A percentile compares a stretch with the other conserved stretches of the same genome.
These are phyloP conservation scores for Starmera dryadoides DNA, from an alignment of 805 yeast species.

Conservation along the genomic window DNA sequence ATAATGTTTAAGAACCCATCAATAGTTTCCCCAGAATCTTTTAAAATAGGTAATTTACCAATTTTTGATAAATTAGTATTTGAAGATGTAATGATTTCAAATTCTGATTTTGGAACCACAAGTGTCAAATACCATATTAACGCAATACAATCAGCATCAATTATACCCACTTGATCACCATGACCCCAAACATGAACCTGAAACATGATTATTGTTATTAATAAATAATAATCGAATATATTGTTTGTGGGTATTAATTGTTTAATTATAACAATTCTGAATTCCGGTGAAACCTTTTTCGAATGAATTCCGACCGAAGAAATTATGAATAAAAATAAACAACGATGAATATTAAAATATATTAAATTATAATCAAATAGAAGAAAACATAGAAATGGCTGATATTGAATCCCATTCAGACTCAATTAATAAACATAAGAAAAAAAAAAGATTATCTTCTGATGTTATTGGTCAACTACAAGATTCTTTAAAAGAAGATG, in stretches of 20 bases:
- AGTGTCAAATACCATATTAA: constrained; percentile 32
- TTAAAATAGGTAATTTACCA: constrained; percentile 43
- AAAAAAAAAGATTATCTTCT: constrained; percentile 17
- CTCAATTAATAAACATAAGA: constrained; percentile 1
- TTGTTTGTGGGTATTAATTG: no score
- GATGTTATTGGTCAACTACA: constrained; percentile 56
- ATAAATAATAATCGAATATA: no score
- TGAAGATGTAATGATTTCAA: constrained; percentile 44
- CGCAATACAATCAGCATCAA: constrained; percentile 48
- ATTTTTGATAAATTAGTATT: constrained; percentile 47
- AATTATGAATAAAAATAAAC: no score
- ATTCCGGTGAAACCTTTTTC: no score
- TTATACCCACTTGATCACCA: constrained; percentile 28
- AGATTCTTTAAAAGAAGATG: constrained; percentile 44
- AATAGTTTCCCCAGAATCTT: constrained; percentile 13
- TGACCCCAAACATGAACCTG: constrained; percentile 52
- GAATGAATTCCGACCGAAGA: no score
- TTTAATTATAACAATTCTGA: no score
- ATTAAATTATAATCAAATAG: no score
- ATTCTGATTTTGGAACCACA: constrained; percentile 14
- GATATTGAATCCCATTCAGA: not conserved
- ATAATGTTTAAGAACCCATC: constrained; percentile 39
- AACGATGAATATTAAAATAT: no score
- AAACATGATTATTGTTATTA: not conserved
- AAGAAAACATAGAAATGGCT: not conserved